Evolutionary conservation across 75 land plant genomes (phyloP).

Genomic region (Ceratopteris richardii): DNA sequence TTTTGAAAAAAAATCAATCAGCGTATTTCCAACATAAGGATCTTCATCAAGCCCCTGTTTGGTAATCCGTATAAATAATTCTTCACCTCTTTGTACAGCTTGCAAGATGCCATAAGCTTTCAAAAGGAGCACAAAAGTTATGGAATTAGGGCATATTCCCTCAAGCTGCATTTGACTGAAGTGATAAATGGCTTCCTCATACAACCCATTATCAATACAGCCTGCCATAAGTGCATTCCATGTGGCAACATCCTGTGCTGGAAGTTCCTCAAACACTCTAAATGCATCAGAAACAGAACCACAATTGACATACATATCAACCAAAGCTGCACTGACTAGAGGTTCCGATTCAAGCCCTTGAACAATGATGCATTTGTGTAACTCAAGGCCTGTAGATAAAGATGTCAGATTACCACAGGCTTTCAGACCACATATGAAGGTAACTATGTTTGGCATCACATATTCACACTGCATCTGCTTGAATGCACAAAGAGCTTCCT

Average conservation of each 20-base stretch:
- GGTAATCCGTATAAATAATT: neutral
- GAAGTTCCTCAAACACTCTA: slow-evolving; percentile 7
- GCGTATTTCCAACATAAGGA: neutral
- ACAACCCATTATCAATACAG: slow-evolving; percentile 4
- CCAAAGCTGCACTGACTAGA: slow-evolving; percentile 11
- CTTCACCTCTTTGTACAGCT: neutral
- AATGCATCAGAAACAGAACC: slow-evolving; percentile 6
- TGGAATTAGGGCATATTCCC: slow-evolving; percentile 9
- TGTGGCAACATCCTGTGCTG: slow-evolving; percentile 5
- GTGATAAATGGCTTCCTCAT: slow-evolving; percentile 4
- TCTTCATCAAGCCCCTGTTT: neutral
- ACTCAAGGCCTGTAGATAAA: slow-evolving; percentile 10
- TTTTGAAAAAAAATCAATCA: neutral
- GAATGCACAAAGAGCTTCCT: slow-evolving; percentile 2
- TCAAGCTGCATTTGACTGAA: slow-evolving; percentile 5
- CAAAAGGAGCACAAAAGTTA: slow-evolving; percentile 15
- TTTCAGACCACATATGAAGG: slow-evolving; percentile 14
- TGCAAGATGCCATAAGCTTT: slow-evolving; percentile 3
- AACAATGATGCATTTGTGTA: slow-evolving; percentile 5
- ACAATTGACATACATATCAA: slow-evolving; percentile 13
- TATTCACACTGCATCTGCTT: slow-evolving; percentile 13
- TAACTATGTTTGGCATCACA: slow-evolving; percentile 15
- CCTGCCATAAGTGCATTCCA: slow-evolving; percentile 19
- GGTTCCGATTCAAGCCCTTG: slow-evolving; percentile 13
- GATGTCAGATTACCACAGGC: slow-evolving; percentile 18